Evolutionary conservation across 2,329 filamentous ascomycete genomes (phyloP), one percentile per base, ranked within the genome.

Genomic region (Fusarium buharicum): DNA sequence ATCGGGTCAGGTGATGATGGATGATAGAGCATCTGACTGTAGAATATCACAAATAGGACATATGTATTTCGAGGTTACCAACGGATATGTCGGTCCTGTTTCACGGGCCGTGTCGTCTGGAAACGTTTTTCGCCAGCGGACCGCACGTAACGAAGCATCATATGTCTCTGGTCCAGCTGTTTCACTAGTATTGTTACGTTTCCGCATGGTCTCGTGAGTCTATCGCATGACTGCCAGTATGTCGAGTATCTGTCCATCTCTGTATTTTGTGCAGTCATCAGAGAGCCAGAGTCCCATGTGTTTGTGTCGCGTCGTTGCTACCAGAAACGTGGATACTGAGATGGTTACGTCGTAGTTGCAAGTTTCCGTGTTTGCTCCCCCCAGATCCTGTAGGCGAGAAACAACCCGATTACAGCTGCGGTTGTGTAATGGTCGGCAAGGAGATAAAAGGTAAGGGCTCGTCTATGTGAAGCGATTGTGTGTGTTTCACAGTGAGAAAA

Each of bases 1-100:
- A 69, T 58, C 55, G 59, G 44, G 45, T 55, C 49, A 44, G 51
- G 48, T 56, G 56, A 57, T 56, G 60, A 57, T 56, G 60, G 48
- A 43, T 50, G 44, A 62, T 69, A 64, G 54, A 69, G 37, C 56
- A 66, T 59, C 51, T 65, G 51, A 45, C 54, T 40, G 52, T 62
- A 60, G 48, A 57, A 59, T 45, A 62, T 39, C 33, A 50, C 22
- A 33, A 55, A 59, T 33, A 61, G 27, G 44, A 62, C 57, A 65
- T 56, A 36, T 60, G 13, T 22, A 33, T 44, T 45, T 48, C 56
- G 12, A 49, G 39, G 22, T 46, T 27, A 27, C 34, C n/a, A n/a
- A 40, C 27, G 18, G 20, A 24, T 30, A 45, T 30, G 27, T 17
- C 33, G 34, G 33, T 41, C 24, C 20, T 44, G 39, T 51, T 61